Base-by-base conservation (phyloP, 1,284 basidiomycete genomes). In the Apiotrichum gamsii region DNA sequence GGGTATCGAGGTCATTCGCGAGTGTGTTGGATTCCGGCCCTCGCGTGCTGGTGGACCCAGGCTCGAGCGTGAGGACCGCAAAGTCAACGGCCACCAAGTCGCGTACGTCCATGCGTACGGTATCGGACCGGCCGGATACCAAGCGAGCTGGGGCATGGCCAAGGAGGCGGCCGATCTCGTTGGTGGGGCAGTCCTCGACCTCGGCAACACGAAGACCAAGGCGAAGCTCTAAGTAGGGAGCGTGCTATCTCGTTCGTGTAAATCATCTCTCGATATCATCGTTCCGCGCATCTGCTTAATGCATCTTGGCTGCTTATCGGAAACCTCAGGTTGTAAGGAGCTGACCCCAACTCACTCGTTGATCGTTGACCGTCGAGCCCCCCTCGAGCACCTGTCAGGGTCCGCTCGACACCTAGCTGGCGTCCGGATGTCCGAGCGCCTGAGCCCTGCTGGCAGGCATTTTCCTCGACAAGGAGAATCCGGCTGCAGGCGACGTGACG, bases 101-200 rank as follows among this genome's bases (percentile, higher is more conserved):
- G 43, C 47, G 25, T 32, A 58, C 36, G 50, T 62, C 30, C 60
- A 62, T 33, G 49, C 60, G 30, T 56, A 59, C 46, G 55, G 61
- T 42, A 56, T 57, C 33, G 54, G 64, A n/a, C 60, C 60, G 8
- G 59, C 65, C n/a, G 64, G 65, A 6, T 67, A 58, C 47, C 65
- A 69, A 47, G 64, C 60, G 10, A 52, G 49, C 25, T 59, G 60
- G 56, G 65, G 67, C 1, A 58, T 61, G 32, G 67, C 64, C 16
- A 42, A 59, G 23, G 65, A 66, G 31, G 60, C 62, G 4, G 43
- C 35, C 9, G 42, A 59, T 30, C 47, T 69, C 18, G 58, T 65
- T 2, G 52, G 49, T 1, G 39, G 49, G 18, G 49, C 39, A 3
- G 19, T 40, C 3, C 30, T 48, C 8, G 45, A 43, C 15, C 25